Base-by-base conservation (phyloP, 2,329 filamentous ascomycete genomes). In the Neophaeococcomyces aloes region DNA sequence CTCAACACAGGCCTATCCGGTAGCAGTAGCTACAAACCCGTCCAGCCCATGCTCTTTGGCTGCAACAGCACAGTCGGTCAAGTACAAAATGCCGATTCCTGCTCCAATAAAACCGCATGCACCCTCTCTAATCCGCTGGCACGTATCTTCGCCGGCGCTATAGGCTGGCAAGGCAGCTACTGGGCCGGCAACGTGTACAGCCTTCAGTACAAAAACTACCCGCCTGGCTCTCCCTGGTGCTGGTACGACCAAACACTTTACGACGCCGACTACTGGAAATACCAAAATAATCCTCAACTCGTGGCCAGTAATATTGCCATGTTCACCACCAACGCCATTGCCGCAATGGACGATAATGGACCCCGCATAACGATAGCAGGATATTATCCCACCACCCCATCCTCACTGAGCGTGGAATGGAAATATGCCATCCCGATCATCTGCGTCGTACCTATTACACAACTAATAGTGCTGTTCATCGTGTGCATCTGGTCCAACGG, bases 391-490 rank as follows among this genome's bases (percentile, higher is more conserved):
- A 30, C 76, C 72, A 4, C 87, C 83, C 13, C 66, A 69, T 63
- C 96, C 88, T 56, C 94, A 94, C 49, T 88, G 78, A 53, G 95
- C 94, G 64, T 98, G 94, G 61, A 50, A 18, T 56, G 53, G 53
- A 38, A 34, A 15, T 56, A 49, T 44, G 42, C 53, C 1, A 46
- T 42, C 11, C 21, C 52, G 8, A 43, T 56, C 21, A 32, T 56
- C 18, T 46, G 33, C 18, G 37, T 54, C 3, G 48, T 54, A 2
- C 53, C 53, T 8, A 31, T 42, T 4, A 19, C 53, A 3, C 53
- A 56, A 17, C 33, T 54, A 6, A 7, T 53, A 10, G 45, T 46
- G 10, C 38, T 51, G 23, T n/a, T 54, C 14, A 38, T 48, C 29
- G 49, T 54, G 5, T 49, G 54, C 29, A 30, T 47, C 15, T 52